Evolutionary conservation across 2,329 filamentous ascomycete species (phyloP), one percentile per base, ranked within the genome.

Genomic region (Trichoderma koningiopsis): DNA sequence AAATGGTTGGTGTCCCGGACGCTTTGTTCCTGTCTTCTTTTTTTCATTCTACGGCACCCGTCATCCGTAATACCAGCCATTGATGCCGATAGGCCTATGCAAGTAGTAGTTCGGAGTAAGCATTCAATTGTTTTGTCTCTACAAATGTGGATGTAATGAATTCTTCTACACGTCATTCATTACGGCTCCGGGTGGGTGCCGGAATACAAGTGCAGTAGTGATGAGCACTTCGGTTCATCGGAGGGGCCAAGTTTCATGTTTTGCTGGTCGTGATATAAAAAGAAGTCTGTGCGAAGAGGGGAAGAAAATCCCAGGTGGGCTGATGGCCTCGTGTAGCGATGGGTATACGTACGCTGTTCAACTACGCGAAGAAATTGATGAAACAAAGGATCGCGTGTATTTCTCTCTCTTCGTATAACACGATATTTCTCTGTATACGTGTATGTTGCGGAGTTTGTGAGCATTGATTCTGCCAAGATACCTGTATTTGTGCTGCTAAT

Each of bases 211-310:
- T n/a, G n/a, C n/a, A n/a, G n/a, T 27, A 27, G 6, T 27, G 40
- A 62, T 62, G 43, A 33, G 59, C 43, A 19, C 16, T 52, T 52
- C 59, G 59, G 59, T 22, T 49, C 59, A 24, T 62, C 43, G 43
- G 59, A 24, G n/a, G 37, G 43, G 5, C 33, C 7, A 43, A 62
- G 43, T 52, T 62, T 52, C 59, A 62, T 29, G 31, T 52, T 62
- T 52, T 62, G 58, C 14, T 27, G 58, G 37, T 62, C 29, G 47
- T 35, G 59, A 62, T 52, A 27, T 61, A 22, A 19, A 19, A 31
- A 47, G 19, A 47, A 47, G 58, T 61, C 58, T 49, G 58, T 49
- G 58, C 58, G 58, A 47, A 49, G 47, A 49, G 22, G n/a, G 47
- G 22, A 49, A 22, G 11, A 49, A 49, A 24, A 47, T 49, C 47